Evolutionary conservation across 2,329 filamentous ascomycete genomes (phyloP).

Genomic region (Verruconis gallopava): DNA sequence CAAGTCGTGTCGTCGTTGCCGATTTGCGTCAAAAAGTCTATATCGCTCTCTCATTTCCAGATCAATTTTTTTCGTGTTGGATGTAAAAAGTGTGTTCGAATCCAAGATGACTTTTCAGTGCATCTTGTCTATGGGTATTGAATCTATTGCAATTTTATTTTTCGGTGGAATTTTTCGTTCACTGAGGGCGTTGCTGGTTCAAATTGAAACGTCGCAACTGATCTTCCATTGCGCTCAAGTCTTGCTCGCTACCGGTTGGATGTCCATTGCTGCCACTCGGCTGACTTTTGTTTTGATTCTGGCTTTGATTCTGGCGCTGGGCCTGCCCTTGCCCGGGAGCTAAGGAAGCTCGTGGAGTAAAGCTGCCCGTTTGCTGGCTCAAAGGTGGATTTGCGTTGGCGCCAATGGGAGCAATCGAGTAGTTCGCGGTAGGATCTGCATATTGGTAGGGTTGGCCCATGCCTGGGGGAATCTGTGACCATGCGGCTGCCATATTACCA

Average conservation of each 20-base stretch:
- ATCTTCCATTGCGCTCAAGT: not conserved
- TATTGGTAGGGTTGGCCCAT: slow-evolving; percentile 3
- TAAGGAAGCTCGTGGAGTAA: slow-evolving; percentile 7
- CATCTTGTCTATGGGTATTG: slow-evolving; percentile 1
- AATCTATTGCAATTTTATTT: not conserved
- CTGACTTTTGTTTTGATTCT: slow-evolving; percentile 1
- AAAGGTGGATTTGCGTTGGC: not conserved
- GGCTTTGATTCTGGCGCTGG: not conserved
- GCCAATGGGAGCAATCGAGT: slow-evolving; percentile 4
- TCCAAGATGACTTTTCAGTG: not conserved
- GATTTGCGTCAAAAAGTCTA: no score
- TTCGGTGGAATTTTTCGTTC: no score
- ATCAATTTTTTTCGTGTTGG: not conserved
- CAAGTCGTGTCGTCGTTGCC: not conserved
- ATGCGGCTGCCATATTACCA: not conserved
- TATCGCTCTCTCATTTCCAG: no score
- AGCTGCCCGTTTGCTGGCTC: slow-evolving; percentile 6
- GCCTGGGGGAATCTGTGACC: not conserved
- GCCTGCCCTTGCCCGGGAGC: not conserved
- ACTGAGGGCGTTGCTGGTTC: not conserved
- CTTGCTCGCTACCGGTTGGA: not conserved
- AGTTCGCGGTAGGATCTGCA: slow-evolving; percentile 1
- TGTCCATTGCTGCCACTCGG: not conserved
- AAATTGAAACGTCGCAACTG: not conserved
- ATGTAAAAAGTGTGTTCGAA: no score